A percentile compares a stretch with the other conserved stretches of the same genome.
Evolutionary conservation across 345 rosid species (phyloP).

Genomic region (Balakata baccata): DNA sequence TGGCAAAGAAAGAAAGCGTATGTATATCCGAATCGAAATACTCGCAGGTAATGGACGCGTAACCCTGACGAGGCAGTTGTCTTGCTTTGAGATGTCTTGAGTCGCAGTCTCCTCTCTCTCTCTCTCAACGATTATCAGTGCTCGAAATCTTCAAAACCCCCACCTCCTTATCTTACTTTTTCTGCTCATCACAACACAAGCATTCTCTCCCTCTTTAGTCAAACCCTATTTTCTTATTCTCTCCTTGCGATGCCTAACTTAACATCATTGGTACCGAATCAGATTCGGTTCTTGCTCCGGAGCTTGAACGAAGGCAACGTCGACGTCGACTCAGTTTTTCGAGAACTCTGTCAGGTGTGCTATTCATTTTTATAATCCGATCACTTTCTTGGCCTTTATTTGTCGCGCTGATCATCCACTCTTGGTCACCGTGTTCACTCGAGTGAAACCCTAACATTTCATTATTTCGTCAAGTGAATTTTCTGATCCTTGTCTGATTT

Average conservation of each 20-base stretch:
- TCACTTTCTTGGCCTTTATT: background rate
- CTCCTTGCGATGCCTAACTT: slow-evolving; percentile 45
- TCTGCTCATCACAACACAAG: background rate
- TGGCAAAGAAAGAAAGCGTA: background rate
- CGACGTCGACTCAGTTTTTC: slow-evolving; percentile 56
- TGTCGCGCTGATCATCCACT: background rate
- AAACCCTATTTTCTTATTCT: slow-evolving; percentile 22
- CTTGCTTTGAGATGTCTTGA: background rate
- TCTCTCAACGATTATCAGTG: slow-evolving; percentile 19
- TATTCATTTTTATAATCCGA: background rate
- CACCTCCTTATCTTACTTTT: background rate
- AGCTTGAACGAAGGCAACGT: slow-evolving; percentile 53
- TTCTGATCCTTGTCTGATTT: background rate
- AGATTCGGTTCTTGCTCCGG: slow-evolving; percentile 69
- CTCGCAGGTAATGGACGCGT: background rate
- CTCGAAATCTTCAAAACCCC: slow-evolving; percentile 19
- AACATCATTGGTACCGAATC: slow-evolving; percentile 48
- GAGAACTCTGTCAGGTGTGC: slow-evolving; percentile 61
- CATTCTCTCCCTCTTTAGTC: background rate
- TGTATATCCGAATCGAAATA: background rate
- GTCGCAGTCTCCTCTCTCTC: background rate
- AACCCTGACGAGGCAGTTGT: slow-evolving; percentile 6
- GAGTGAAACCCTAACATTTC: slow-evolving; percentile 1
- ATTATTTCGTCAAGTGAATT: background rate
- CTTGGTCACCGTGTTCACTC: background rate